Evolutionary conservation across 2,329 filamentous ascomycete species (phyloP).

Genomic region (Fusarium sp.): DNA sequence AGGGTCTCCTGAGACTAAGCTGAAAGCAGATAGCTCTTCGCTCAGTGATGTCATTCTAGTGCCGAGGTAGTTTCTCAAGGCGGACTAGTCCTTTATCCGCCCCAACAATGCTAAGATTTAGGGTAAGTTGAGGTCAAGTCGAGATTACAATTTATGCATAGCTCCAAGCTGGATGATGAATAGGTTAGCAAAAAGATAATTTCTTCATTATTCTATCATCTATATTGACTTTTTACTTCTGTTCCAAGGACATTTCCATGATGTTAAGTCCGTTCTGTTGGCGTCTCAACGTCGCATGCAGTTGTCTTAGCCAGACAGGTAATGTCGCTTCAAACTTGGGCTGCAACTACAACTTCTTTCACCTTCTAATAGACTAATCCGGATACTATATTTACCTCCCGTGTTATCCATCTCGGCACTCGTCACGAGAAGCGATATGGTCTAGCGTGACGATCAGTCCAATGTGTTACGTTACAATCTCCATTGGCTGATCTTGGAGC

Average conservation of each 20-base stretch:
- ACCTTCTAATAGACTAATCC: rapidly evolving
- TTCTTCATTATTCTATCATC: too few relatives aligned
- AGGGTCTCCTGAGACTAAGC: background rate
- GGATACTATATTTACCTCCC: too few relatives aligned
- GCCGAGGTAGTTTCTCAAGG: background rate
- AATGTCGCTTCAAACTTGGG: rapidly evolving
- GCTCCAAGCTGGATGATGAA: background rate
- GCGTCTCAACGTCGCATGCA: too few relatives aligned
- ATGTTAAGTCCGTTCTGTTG: too few relatives aligned
- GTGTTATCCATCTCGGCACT: background rate
- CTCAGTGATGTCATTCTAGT: background rate
- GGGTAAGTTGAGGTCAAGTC: background rate
- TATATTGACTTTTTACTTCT: background rate
- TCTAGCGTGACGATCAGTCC: background rate
- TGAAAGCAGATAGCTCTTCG: background rate
- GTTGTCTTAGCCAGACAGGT: too few relatives aligned
- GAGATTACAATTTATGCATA: background rate
- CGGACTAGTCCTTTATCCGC: background rate
- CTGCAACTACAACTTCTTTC: background rate
- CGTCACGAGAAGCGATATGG: background rate
- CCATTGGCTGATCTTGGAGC: background rate
- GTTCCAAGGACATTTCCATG: too few relatives aligned
- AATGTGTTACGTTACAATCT: background rate
- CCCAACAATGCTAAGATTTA: background rate
- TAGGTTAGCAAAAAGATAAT: too few relatives aligned